Conservation (phyloP, 2,329 filamentous ascomycete genomes). For the Exophiala spinifera region DNA sequence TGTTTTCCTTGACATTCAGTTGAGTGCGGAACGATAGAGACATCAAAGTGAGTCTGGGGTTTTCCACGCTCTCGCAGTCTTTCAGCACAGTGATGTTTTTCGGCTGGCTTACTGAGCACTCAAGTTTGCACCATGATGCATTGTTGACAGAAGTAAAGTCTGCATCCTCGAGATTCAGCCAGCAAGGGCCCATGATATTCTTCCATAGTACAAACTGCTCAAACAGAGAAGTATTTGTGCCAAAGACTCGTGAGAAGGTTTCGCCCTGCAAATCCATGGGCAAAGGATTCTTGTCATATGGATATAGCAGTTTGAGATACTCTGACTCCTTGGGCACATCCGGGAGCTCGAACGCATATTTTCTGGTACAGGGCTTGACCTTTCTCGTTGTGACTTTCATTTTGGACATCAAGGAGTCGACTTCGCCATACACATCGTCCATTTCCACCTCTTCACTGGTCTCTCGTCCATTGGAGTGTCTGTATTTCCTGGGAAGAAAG, state of each 20-base stretch:
- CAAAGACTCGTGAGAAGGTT: slow-evolving; percentile 92
- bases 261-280: slow-evolving; percentile 71
- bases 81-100: slow-evolving; percentile 68
- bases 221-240: slow-evolving; percentile 87
- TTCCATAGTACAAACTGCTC: slow-evolving; percentile 99
- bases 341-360: slow-evolving; percentile 91
- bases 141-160: slow-evolving; percentile 84
- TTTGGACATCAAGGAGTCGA: slow-evolving; percentile 82
- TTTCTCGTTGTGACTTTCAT: slow-evolving; percentile 86
- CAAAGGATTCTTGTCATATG: slow-evolving; percentile 77
- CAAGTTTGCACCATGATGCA: slow-evolving; percentile 94
- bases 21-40: slow-evolving; percentile 83
- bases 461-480: slow-evolving; percentile 58
- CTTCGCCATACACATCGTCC: slow-evolving; percentile 84
- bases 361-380: slow-evolving; percentile 83
- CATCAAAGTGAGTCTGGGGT: slow-evolving; percentile 91
- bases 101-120: slow-evolving; percentile 77
- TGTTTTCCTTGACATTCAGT: slow-evolving; percentile 89
- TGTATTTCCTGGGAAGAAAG: slow-evolving; percentile 76
- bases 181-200: slow-evolving; percentile 98
- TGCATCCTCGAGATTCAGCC: slow-evolving; percentile 84
- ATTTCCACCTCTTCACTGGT: slow-evolving; percentile 79
- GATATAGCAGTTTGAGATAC: slow-evolving; percentile 94
- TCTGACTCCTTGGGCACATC: slow-evolving; percentile 83
- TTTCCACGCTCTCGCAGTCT: slow-evolving; percentile 76